Evolutionary conservation across 2,329 filamentous ascomycete genomes (phyloP), one percentile per base, ranked within the genome.

Genomic region (Aureobasidium sp.): DNA sequence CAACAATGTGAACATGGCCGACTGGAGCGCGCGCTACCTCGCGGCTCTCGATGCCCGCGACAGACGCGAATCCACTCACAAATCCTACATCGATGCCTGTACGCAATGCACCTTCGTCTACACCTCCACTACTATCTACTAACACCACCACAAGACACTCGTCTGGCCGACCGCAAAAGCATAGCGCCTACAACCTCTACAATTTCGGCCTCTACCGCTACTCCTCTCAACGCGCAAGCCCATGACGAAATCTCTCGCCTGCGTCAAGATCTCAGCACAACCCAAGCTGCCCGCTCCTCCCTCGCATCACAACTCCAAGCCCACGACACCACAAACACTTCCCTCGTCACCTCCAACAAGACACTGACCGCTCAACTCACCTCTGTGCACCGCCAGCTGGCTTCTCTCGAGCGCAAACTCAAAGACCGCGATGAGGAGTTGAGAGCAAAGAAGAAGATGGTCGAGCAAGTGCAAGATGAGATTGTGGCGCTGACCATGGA

Each of bases 401-500:
- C 81, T 19, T 74, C 79, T 2, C 76, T 94, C 19, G 79, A 83
- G 54, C 81, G 85, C 45, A 86, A 86, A 65, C 77, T 96, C 44
- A 86, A 84, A 65, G 93, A 97, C 73, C 80, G 89, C 33, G 90
- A 95, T 64, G 90, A 95, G 68, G 94, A 97, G 78, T 75, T 97
- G 35, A 83, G 82, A 61, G 90, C 86, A 63, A 97, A 97, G 78
- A 85, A 86, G 35, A 90, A 92, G 72, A 77, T 97, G 66, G 82
- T 96, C 2, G 88, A 91, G 78, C 84, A 93, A 69, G 87, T 96
- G 59, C 93, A 97, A 76, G 92, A 97, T 74, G 94, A 99, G 74
- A 87, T 96, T 75, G 86, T 96, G 56, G 87, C 90, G 0, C 77
- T 97, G 50, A 92, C 92, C 67, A 79, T 97, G 66, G 89, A 97